Conservation (phyloP, 2,329 filamentous ascomycete genomes). For the Shiraia bambusicola region DNA sequence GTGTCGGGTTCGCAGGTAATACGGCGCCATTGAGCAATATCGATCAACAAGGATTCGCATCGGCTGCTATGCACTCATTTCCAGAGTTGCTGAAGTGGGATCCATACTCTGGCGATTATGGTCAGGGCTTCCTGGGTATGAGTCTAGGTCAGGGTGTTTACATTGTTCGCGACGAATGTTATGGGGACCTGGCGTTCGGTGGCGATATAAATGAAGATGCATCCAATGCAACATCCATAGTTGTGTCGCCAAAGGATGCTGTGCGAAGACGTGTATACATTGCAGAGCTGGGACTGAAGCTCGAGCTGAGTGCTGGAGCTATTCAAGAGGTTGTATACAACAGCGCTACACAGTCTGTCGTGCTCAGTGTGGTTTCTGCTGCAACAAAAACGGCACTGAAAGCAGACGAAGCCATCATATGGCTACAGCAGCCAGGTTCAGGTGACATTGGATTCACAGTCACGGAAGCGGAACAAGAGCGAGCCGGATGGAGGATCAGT, state of each 20-base stretch:
- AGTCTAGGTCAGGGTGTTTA: constrained; percentile 55
- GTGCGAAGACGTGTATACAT: constrained; percentile 54
- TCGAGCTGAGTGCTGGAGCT: constrained; percentile 24
- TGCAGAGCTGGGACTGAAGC: constrained; percentile 47
- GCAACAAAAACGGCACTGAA: constrained; percentile 10
- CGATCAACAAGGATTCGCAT: constrained; percentile 56
- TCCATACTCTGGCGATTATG: constrained; percentile 60
- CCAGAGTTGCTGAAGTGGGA: constrained; percentile 60
- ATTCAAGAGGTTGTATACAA: constrained; percentile 18
- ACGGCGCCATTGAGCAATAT: constrained; percentile 59
- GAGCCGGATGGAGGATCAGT: constrained; percentile 21
- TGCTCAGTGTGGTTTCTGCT: constrained; percentile 10
- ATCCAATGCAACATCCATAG: constrained; percentile 23
- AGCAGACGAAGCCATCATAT: constrained; percentile 20
- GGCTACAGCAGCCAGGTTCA: constrained; percentile 17
- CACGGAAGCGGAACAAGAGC: constrained; percentile 9
- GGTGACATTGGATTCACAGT: constrained; percentile 9
- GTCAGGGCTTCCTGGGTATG: constrained; percentile 56
- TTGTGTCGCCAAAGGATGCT: constrained; percentile 49
- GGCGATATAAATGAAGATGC: constrained; percentile 42
- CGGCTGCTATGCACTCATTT: constrained; percentile 59
- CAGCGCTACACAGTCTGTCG: constrained; percentile 9
- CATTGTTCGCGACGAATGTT: constrained; percentile 47
- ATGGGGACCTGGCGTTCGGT: constrained; percentile 54
- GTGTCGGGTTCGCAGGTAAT: constrained; percentile 57